phyloP scores from a whole-genome alignment of 495 filamentous ascomycete genomes.

The Aspergillus taichungensis region DNA sequence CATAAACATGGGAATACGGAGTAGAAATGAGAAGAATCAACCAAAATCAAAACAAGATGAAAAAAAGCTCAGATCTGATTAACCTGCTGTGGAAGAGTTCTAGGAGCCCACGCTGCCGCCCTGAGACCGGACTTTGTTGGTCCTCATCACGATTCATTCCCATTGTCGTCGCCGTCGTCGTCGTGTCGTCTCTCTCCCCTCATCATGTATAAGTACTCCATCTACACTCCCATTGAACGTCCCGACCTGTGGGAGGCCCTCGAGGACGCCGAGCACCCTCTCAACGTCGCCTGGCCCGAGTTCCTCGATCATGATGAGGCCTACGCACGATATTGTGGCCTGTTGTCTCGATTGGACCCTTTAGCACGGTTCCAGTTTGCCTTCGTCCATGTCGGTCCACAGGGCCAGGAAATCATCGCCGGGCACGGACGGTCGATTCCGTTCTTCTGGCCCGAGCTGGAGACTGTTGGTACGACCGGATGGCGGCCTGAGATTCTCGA shows the following conservation, averaged over 20 bases:
- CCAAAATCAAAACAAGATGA: too few relatives aligned
- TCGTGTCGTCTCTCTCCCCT: too few relatives aligned
- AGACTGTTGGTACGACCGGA: neutral
- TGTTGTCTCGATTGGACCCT: neutral
- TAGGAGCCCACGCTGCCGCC: too few relatives aligned
- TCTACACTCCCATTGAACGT: neutral
- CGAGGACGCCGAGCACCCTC: neutral
- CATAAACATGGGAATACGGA: too few relatives aligned
- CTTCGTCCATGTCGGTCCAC: neutral
- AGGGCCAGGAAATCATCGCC: neutral
- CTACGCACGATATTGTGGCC: neutral
- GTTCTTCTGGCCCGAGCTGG: neutral
- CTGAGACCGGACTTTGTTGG: too few relatives aligned
- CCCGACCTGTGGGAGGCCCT: neutral
- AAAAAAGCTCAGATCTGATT: too few relatives aligned
- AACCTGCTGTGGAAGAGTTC: too few relatives aligned
- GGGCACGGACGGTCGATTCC: neutral
- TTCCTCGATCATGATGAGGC: neutral
- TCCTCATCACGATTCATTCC: too few relatives aligned
- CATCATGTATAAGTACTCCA: too few relatives aligned
- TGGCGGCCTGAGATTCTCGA: neutral
- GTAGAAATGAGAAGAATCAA: too few relatives aligned
- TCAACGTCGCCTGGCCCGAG: neutral
- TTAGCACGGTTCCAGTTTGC: neutral
- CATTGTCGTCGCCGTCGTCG: too few relatives aligned